phyloP scores from a whole-genome alignment of 177 flowering plant species.

The Telopea speciosissima region DNA sequence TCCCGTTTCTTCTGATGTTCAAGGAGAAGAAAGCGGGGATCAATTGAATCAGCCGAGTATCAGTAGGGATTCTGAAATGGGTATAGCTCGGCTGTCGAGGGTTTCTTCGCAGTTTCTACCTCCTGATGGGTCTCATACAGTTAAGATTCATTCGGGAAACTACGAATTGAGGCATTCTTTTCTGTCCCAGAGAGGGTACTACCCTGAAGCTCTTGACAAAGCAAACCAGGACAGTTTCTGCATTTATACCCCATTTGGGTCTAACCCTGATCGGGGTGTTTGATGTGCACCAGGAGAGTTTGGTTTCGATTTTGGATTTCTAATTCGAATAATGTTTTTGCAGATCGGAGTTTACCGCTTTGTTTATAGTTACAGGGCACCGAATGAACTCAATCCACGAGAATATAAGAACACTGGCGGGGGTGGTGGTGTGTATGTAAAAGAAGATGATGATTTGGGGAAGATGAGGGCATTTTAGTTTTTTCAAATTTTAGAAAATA shows the following conservation, averaged over 20 bases:
- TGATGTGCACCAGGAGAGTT: too few species aligned
- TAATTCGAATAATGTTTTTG: too few species aligned
- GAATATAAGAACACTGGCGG: too few species aligned
- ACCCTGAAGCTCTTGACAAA: slow-evolving; percentile 94
- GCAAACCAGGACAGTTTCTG: slow-evolving; percentile 97
- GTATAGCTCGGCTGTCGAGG: slow-evolving; percentile 72
- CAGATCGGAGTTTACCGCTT: too few species aligned
- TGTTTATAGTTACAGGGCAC: too few species aligned
- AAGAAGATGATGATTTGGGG: too few species aligned
- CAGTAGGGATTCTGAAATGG: slow-evolving; percentile 54
- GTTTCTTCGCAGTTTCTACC: slow-evolving; percentile 93
- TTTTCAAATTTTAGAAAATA: too few species aligned
- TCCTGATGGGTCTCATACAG: slow-evolving; percentile 67
- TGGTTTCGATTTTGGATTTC: too few species aligned
- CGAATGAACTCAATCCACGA: too few species aligned
- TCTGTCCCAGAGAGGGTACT: slow-evolving; percentile 87
- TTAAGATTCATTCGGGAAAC: slow-evolving; percentile 56
- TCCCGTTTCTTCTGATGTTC: slow-evolving; percentile 37
- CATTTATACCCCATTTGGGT: slow-evolving; percentile 84
- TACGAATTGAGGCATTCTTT: slow-evolving; percentile 68
- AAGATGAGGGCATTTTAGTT: too few species aligned
- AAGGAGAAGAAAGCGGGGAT: slow-evolving; percentile 45
- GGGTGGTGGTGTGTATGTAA: too few species aligned
- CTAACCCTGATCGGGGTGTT: slow-evolving; percentile 80
- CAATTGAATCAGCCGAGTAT: slow-evolving; percentile 43